phyloP scores from a whole-genome alignment of 75 land plant genomes.

The Cupressus sempervirens region DNA sequence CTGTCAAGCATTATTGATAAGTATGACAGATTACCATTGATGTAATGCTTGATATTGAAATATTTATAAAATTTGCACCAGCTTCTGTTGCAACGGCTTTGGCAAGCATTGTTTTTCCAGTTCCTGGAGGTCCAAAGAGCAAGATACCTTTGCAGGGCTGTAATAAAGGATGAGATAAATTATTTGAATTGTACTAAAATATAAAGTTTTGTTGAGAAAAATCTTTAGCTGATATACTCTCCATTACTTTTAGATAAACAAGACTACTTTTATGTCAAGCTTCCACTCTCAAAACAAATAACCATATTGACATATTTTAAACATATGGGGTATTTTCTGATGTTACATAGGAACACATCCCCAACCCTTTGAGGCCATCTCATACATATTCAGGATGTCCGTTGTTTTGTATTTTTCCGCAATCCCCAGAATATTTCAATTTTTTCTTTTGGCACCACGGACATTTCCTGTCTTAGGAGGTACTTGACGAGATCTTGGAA shows the following conservation, averaged over 20 bases:
- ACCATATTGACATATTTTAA: background rate
- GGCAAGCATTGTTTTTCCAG: conserved; percentile 37
- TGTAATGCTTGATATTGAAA: conserved; percentile 31
- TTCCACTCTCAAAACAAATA: background rate
- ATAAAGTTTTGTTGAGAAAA: background rate
- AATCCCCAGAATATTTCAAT: too few species aligned
- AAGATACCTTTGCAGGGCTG: conserved; percentile 42
- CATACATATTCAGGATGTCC: too few species aligned
- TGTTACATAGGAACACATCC: too few species aligned
- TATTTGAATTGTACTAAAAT: background rate
- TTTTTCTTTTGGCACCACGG: too few species aligned
- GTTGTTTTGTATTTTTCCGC: too few species aligned
- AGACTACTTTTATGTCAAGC: background rate
- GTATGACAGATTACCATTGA: conserved; percentile 13
- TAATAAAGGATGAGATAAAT: background rate
- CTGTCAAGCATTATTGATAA: background rate
- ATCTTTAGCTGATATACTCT: background rate
- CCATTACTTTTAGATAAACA: background rate
- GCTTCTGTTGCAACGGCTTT: conserved; percentile 37
- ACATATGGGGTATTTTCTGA: background rate
- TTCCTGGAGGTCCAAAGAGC: conserved; percentile 32
- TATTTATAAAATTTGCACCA: conserved; percentile 35
- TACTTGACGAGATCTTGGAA: too few species aligned
- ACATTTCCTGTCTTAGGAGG: too few species aligned
- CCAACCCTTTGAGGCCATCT: too few species aligned